These are phyloP conservation scores for Volvox reticuliferus DNA, from an alignment of 139 green algal genomes.

Conservation along the genomic window DNA sequence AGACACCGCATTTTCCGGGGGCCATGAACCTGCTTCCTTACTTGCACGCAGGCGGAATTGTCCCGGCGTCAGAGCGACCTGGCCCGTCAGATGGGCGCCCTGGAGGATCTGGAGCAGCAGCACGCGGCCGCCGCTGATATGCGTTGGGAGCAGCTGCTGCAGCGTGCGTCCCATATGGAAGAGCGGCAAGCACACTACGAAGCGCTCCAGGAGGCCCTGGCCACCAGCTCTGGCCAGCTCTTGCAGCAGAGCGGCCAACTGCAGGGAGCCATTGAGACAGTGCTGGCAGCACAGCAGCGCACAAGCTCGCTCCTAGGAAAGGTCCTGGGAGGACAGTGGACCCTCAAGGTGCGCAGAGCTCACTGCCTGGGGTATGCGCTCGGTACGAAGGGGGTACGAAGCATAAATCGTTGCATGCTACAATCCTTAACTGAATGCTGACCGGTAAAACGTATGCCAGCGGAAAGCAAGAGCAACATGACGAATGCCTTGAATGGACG, in stretches of 20 bases:
- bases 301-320: slow-evolving; percentile 6
- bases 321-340: slow-evolving; percentile 17
- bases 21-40: too few species aligned
- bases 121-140: background rate
- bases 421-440: too few species aligned
- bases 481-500: too few species aligned
- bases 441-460: too few species aligned
- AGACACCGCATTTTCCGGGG: too few species aligned
- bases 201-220: background rate
- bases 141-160: background rate
- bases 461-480: too few species aligned
- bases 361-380: background rate
- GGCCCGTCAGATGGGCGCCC: background rate
- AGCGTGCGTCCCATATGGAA: background rate
- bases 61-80: background rate
- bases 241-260: background rate
- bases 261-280: slow-evolving; percentile 12
- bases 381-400: too few species aligned
- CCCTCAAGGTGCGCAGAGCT: slow-evolving; percentile 15
- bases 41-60: slow-evolving; percentile 27
- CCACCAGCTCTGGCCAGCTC: background rate
- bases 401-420: too few species aligned
- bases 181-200: background rate
- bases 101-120: background rate
- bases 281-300: slow-evolving; percentile 26